phyloP scores from a whole-genome alignment of 495 filamentous ascomycete species.

The Xylaria cubensis region DNA sequence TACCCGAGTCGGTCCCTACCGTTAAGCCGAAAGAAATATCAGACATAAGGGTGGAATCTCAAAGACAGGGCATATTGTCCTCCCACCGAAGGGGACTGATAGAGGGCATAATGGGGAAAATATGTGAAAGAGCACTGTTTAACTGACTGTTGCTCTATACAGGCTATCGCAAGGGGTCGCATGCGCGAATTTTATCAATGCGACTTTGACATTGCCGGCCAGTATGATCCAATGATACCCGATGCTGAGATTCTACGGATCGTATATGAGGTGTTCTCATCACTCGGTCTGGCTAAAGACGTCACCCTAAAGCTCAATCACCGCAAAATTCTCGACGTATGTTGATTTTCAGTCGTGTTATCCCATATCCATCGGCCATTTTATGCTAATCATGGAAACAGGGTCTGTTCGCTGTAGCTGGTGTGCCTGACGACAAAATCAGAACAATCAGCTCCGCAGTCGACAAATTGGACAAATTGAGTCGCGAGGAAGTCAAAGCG shows the following conservation, averaged over 20 bases:
- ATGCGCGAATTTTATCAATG: constrained; percentile 99
- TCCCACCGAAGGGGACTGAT: background rate
- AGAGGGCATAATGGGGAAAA: background rate
- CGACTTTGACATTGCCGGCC: constrained; percentile 94
- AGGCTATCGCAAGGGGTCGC: constrained; percentile 79
- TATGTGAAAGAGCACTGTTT: background rate
- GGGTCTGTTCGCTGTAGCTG: constrained; percentile 88
- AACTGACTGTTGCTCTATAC: background rate
- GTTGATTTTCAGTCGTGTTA: background rate
- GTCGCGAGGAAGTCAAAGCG: constrained; percentile 87
- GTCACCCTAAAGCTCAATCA: constrained; percentile 92
- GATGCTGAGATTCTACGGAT: constrained; percentile 93
- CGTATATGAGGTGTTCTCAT: constrained; percentile 83
- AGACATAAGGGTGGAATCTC: background rate
- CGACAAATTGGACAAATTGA: constrained; percentile 93
- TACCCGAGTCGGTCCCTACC: background rate
- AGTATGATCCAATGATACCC: constrained; percentile 91
- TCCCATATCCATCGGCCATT: background rate
- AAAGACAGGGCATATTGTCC: background rate
- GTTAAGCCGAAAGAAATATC: background rate
- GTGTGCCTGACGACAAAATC: constrained; percentile 85
- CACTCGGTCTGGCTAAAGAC: constrained; percentile 72
- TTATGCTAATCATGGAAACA: background rate
- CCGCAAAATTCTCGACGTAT: constrained; percentile 81
- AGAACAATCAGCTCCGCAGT: constrained; percentile 88